Evolutionary conservation across 345 rosid species (phyloP).

Genomic region (Eucalyptus regnans): DNA sequence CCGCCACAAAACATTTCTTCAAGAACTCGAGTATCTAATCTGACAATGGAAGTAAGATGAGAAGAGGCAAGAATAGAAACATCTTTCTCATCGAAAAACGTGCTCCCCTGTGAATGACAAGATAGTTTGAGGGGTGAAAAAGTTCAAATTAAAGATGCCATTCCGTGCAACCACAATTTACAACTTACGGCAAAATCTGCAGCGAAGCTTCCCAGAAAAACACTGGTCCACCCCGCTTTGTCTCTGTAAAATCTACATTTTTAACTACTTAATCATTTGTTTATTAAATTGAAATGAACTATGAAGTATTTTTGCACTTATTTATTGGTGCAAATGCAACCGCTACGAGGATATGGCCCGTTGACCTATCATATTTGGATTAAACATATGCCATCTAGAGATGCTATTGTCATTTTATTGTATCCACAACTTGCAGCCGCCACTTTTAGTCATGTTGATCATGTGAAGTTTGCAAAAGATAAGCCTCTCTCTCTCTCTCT

Average conservation of each 20-base stretch:
- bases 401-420: neutral
- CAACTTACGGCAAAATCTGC: neutral
- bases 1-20: neutral
- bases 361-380: neutral
- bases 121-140: neutral
- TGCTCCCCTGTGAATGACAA: neutral
- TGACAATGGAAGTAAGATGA: neutral
- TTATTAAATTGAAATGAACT: neutral
- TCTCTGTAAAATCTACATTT: neutral
- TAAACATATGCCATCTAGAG: neutral
- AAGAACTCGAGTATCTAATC: neutral
- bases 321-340: neutral
- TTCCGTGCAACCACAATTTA: neutral
- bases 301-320: neutral
- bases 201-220: neutral
- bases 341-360: neutral
- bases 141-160: neutral
- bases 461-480: neutral
- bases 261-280: neutral
- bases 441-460: neutral
- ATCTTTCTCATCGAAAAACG: neutral
- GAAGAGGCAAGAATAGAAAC: neutral
- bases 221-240: neutral
- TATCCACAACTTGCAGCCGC: neutral
- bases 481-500: neutral